Evolutionary conservation across 352 stramenopile species (phyloP), one percentile per base, ranked within the genome.

Genomic region (Phytophthora pisi): DNA sequence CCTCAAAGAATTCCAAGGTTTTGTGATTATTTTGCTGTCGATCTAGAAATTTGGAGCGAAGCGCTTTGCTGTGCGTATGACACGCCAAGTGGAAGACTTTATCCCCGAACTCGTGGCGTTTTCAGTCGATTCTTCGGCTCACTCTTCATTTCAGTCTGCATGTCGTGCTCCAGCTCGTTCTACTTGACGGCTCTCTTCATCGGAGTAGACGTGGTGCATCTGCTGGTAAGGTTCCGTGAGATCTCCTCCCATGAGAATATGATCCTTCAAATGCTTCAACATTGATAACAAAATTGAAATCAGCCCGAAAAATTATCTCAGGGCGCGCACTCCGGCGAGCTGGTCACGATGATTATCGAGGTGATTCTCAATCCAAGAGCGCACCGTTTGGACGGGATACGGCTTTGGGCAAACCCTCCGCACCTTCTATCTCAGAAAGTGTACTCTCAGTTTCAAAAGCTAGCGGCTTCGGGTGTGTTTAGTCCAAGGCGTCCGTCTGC

Each of bases 111-210:
- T 60, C 0, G 51, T 73, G 38, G 60, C 61, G 0, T 63, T 73
- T 38, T 46, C 40, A 0, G 36, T 64, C 0, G 65, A 72, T 23
- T 68, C 11, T 72, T 57, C 15, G 46, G 57, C 23, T 26, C 58
- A 15, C 65, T 72, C 4, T 72, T 68, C 26, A 49, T 67, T 3
- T 68, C 38, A 2, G 59, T 72, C 2, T 72, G 52, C 23, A 61
- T 72, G 26, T 53, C 45, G 0, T 64, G 38, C 16, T 26, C 64
- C 0, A 26, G 42, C n/a, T 64, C 58, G 0, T 40, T 55, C 15
- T 31, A 28, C 45, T 43, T 62, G n/a, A 51, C 51, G 13, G 46
- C n/a, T 13, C 5, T 56, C 7, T 38, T 67, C 11, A 57, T 61
- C 13, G 31, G 20, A 9, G 23, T 34, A 16, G 57, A 20, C 20